phyloP scores from a whole-genome alignment of 2,329 filamentous ascomycete species.

The Penicillium verrucosum region DNA sequence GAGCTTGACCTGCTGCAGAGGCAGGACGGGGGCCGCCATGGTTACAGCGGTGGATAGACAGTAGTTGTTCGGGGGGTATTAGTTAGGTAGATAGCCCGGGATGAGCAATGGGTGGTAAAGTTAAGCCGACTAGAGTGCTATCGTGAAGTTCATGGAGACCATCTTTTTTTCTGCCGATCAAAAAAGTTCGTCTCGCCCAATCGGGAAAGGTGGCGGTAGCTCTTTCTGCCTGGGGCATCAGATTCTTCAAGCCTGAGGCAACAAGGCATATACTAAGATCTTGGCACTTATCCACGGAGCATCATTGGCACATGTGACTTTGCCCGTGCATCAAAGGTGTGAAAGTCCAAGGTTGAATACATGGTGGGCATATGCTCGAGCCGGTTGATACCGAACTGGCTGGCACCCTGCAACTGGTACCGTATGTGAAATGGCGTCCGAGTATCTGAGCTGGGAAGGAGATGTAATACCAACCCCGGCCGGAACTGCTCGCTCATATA shows the following conservation, averaged over 20 bases:
- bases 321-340: not conserved
- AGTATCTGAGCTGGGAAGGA: too few species aligned
- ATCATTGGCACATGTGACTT: not conserved
- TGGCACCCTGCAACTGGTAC: too few species aligned
- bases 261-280: not conserved
- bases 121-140: conserved; percentile 4
- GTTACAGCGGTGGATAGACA: conserved; percentile 11
- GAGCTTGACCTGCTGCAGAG: conserved; percentile 76
- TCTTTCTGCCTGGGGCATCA: conserved; percentile 20
- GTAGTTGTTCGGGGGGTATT: not conserved
- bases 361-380: too few species aligned
- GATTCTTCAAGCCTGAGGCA: not conserved
- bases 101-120: not conserved
- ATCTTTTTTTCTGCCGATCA: conserved; percentile 30
- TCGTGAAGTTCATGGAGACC: conserved; percentile 20
- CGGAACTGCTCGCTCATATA: too few species aligned
- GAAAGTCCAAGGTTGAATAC: too few species aligned
- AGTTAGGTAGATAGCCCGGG: not conserved
- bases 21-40: conserved; percentile 85
- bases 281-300: not conserved
- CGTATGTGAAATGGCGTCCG: too few species aligned
- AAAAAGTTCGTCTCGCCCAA: conserved; percentile 24
- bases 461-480: too few species aligned
- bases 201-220: conserved; percentile 24
- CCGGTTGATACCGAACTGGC: too few species aligned